Base-by-base conservation (phyloP, 2,329 filamentous ascomycete genomes). In the Cytospora chrysosperma region DNA sequence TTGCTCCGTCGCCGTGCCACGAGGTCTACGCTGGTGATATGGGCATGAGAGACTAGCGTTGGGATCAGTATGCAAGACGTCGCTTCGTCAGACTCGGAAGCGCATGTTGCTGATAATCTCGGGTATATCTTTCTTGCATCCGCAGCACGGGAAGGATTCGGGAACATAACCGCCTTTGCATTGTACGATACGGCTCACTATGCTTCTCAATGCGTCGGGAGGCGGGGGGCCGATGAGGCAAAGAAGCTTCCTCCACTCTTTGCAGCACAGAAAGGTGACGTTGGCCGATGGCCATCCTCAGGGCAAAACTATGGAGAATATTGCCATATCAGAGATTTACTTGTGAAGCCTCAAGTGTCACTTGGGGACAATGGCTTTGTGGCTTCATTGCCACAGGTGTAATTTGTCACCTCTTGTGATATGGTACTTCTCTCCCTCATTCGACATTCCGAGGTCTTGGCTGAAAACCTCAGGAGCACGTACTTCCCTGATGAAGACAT, bases 1-100 rank as follows among this genome's bases (percentile, higher is more conserved):
- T 47, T 47, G 40, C 50, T 50, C 17, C 49, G 49, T 52, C 21
- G 53, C 26, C 49, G 64, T 61, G 26, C 21, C 54, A 66, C 64
- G 26, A 24, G 28, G 2, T 26, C 54, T 40, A 40, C 50, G 27
- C 50, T 26, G 50, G 37, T 47, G 37, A 37, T 55, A 30, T 61
- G 59, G 8, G 32, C 28, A 40, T 9, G 28, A 28, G 26, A 21
- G 26, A 21, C 30, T 56, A 34, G 43, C 13, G 12, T 13, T 24
- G 30, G 43, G 7, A 3, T 21, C 30, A 9, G 26, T 24, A 47
- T 50, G 26, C 60, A 55, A 34, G 19, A 21, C 26, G 7, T 50
- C 40, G 37, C 59, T 55, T 49, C 59, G 49, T 50, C 40, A 55
- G 51, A 37, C 51, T 61, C 51, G 21, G 26, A 37, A 62, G 28